Conservation (phyloP, 306 rosid species). For the Vachellia collinsii region DNA sequence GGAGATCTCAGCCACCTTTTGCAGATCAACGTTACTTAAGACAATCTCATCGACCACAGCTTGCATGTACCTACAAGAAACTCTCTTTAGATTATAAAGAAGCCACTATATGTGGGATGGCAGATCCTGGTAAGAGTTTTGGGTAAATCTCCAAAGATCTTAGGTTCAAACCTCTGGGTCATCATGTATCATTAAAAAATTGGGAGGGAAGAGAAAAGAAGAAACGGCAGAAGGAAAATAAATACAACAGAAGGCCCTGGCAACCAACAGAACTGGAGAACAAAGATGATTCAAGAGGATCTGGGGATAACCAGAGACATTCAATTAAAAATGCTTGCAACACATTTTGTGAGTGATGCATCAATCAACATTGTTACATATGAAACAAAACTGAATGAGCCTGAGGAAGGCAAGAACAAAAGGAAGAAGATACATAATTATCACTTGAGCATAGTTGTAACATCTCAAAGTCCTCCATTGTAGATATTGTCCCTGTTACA, state of each 20-base stretch:
- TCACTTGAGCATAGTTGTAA: slow-evolving; percentile 6
- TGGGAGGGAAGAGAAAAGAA: background rate
- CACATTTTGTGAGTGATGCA: background rate
- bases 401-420: background rate
- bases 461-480: too few relatives aligned
- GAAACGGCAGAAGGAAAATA: slow-evolving; percentile 5
- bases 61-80: slow-evolving; percentile 85
- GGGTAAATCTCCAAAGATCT: background rate
- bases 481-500: too few relatives aligned
- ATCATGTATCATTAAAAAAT: background rate
- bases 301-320: slow-evolving; percentile 15
- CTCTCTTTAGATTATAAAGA: slow-evolving; percentile 19
- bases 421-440: background rate
- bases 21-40: slow-evolving; percentile 65
- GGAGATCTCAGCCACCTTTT: slow-evolving; percentile 59
- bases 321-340: slow-evolving; percentile 31
- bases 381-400: background rate
- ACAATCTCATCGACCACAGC: slow-evolving; percentile 95
- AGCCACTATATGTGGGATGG: background rate
- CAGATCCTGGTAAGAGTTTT: background rate
- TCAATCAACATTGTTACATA: background rate
- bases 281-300: background rate
- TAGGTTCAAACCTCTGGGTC: background rate
- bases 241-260: slow-evolving; percentile 22
- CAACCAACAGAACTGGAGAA: slow-evolving; percentile 20